A percentile compares a stretch with the other conserved stretches of the same genome.
Evolutionary conservation across 2,329 filamentous ascomycete species (phyloP).

Genomic region (Botrytis cinerea): DNA sequence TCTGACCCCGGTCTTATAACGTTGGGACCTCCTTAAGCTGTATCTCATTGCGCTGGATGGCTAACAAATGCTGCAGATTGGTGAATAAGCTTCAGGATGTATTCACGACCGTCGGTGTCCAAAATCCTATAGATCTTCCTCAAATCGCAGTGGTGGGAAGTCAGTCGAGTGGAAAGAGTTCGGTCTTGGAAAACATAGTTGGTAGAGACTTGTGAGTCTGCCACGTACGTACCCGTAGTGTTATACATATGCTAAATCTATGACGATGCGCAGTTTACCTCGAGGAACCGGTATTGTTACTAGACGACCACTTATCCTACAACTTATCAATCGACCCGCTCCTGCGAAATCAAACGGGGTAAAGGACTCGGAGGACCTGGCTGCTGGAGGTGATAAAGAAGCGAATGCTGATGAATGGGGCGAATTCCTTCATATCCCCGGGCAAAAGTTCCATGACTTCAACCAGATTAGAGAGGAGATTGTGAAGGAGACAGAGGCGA

Average conservation of each 20-base stretch:
- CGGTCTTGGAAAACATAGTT: conserved; percentile 97
- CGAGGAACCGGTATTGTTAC: conserved; percentile 98
- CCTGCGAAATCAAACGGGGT: conserved; percentile 70
- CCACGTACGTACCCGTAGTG: conserved; percentile 27
- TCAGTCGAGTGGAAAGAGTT: conserved; percentile 99
- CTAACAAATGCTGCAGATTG: conserved; percentile 54
- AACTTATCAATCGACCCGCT: conserved; percentile 89
- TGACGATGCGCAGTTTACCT: conserved; percentile 65
- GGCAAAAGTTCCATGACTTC: conserved; percentile 97
- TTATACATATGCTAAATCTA: conserved; percentile 35
- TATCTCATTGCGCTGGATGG: conserved; percentile 33
- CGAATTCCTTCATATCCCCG: conserved; percentile 96
- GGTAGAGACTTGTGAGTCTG: conserved; percentile 90
- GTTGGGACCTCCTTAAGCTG: conserved; percentile 46
- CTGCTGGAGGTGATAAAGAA: conserved; percentile 74
- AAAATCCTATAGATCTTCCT: conserved; percentile 98
- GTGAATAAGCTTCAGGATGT: conserved; percentile 99
- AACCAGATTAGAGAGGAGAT: conserved; percentile 98
- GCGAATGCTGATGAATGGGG: conserved; percentile 96
- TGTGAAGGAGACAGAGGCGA: conserved; percentile 90
- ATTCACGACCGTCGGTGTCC: conserved; percentile 95
- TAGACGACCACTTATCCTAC: conserved; percentile 89
- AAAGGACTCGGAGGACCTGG: conserved; percentile 57
- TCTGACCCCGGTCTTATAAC: conserved; percentile 68
- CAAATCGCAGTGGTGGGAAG: conserved; percentile 98